Conservation (phyloP, 2,329 filamentous ascomycete species). For the Paecilomyces dactylethromorphus region DNA sequence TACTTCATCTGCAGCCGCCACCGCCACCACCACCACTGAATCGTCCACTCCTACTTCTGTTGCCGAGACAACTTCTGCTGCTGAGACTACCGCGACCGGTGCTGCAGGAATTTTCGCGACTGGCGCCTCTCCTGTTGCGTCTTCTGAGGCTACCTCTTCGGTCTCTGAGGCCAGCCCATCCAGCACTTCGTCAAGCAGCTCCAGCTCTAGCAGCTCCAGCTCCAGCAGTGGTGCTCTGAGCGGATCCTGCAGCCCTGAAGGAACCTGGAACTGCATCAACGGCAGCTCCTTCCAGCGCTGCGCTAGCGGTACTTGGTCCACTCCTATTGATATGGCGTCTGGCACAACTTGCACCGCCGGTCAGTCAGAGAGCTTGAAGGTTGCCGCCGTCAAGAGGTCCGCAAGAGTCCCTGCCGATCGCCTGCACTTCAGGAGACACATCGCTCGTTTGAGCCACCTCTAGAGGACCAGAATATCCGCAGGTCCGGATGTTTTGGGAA, state of each 20-base stretch:
- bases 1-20: conserved; percentile 11
- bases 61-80: conserved; percentile 2
- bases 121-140: conserved; percentile 1
- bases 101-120: conserved; percentile 3
- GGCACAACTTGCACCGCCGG: conserved; percentile 49
- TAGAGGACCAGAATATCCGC: background rate
- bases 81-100: conserved; percentile 2
- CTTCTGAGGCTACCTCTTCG: conserved; percentile 3
- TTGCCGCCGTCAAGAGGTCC: conserved; percentile 10
- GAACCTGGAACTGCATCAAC: conserved; percentile 53
- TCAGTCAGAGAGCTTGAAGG: conserved; percentile 16
- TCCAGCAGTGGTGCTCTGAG: conserved; percentile 29
- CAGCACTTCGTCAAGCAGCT: conserved; percentile 15
- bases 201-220: conserved; percentile 13
- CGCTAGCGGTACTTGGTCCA: conserved; percentile 53
- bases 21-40: conserved; percentile 14
- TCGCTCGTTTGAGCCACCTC: background rate
- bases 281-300: conserved; percentile 57
- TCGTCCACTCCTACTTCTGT: conserved; percentile 3
- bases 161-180: conserved; percentile 5
- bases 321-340: conserved; percentile 42
- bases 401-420: conserved; percentile 5
- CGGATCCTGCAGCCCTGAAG: conserved; percentile 47
- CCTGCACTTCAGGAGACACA: conserved; percentile 3
- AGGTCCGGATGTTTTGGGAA: background rate